Evolutionary conservation across 108 stramenopile species (phyloP).

Genomic region (Cyclotella cryptica): DNA sequence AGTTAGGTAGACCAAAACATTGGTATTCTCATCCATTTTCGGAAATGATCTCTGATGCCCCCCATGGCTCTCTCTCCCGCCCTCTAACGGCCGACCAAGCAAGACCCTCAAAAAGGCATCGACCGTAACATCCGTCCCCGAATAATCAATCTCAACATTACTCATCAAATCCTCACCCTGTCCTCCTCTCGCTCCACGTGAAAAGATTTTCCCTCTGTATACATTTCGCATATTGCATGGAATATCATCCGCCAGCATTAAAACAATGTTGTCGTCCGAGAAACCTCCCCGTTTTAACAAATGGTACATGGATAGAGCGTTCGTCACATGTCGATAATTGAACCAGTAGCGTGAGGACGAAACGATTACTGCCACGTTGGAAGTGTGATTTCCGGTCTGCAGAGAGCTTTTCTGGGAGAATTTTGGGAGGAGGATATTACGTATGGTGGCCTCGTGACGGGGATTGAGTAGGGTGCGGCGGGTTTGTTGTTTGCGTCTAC

Average conservation of each 20-base stretch:
- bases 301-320: constrained; percentile 83
- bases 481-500: not conserved
- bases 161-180: constrained; percentile 71
- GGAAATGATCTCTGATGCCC: constrained; percentile 45
- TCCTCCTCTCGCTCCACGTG: constrained; percentile 45
- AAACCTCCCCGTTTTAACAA: constrained; percentile 70
- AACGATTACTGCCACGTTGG: constrained; percentile 75
- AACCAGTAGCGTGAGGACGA: constrained; percentile 91
- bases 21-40: constrained; percentile 57
- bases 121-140: constrained; percentile 94
- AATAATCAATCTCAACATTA: constrained; percentile 89
- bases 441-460: constrained; percentile 42
- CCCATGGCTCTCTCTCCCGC: constrained; percentile 22
- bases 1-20: constrained; percentile 89
- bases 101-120: constrained; percentile 87
- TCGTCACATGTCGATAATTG: constrained; percentile 94
- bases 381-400: constrained; percentile 45
- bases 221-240: constrained; percentile 79
- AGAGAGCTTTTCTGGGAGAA: constrained; percentile 16
- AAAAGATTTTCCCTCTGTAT: constrained; percentile 69
- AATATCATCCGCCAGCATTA: constrained; percentile 93
- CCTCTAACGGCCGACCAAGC: constrained; percentile 58
- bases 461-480: constrained; percentile 26
- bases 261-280: constrained; percentile 83
- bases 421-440: constrained; percentile 33